Base-by-base conservation (phyloP, 179 eudicot species). In the Silene noctiflora region DNA sequence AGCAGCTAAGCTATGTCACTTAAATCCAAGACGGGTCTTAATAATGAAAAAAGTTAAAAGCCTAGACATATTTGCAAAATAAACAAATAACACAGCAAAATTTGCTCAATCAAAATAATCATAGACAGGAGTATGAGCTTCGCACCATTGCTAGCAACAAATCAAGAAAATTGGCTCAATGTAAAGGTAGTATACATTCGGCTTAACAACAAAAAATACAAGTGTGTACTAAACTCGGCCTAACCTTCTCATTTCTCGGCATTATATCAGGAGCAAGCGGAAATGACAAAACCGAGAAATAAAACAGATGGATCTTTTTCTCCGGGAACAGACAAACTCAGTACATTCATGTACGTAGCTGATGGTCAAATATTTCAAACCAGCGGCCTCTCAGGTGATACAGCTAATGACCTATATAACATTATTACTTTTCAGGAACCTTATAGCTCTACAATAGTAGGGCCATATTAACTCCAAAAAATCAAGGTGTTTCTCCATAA, bases 401-500 rank as follows among this genome's bases (percentile, higher is more conserved):
- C 59, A 21, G 31, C 69, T 35, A 77, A 19, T 20, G 55, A 56
- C 33, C 86, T 86, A 92, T 35, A 91, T 85, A 58, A 92, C 82
- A 64, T 92, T 91, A 75, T 94, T 90, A 71, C 84, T 82, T 87
- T 91, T 92, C 78, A 92, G 75, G 79, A 89, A 88, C 87, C 92
- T 88, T 82, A 89, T 80, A 19, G 85, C 78, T 81, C 89, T 87
- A 81, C 96, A 89, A 79, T 88, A 91, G 25, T 70, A 78, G 6
- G 96, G 98, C 98, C 98, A 93, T 78, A 93, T 88, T 6, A 90
- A 87, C 83, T 91, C 96, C 48, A 88, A 81, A 77, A 72, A 86
- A 82, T 91, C 98, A 75, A 86, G 82, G 83, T 88, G 87, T 71
- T 71, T 86, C 83, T 91, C 94, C 64, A 25, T 73, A 46, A 80